Base-by-base conservation (phyloP, 2,329 filamentous ascomycete species). In the Epichloe gansuensis region DNA sequence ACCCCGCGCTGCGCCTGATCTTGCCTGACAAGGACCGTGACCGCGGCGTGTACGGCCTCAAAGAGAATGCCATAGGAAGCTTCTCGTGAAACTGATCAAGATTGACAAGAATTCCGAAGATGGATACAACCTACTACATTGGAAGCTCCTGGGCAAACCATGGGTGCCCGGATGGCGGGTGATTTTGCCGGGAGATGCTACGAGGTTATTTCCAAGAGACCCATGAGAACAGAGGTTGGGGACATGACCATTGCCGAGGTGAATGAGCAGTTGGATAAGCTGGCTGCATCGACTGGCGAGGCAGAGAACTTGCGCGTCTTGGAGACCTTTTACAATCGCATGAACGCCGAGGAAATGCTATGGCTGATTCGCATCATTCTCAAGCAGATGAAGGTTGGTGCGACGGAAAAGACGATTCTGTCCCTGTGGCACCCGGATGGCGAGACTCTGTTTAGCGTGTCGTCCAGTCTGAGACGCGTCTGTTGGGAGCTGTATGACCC, bases 351-450 rank as follows among this genome's bases (percentile, higher is more conserved):
- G 57, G 93, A 98, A 70, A 72, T 98, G 59, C 85, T 87, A 72
- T 98, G 93, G 93, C 74, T 97, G 52, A 88, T 98, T 56, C 85
- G 91, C 13, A 96, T 98, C 61, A 85, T 98, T 46, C 74, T 97
- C 31, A 87, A 87, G 56, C 87, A 83, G 60, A 82, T 84, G 79
- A 82, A 79, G 61, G 73, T 85, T 3, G 81, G 81, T 13, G 90
- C 91, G 12, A 91, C 89, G 0, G 91, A 96, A 68, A 89, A 86
- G 69, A 96, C 91, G 0, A 80, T 97, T 54, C 78, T 98, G 52
- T 80, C 91, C 61, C 69, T 88, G 28, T 91, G 86, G 86, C 87
- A 93, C 63, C 83, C 83, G 0, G 85, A 91, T 60, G 87, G 81
- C 3, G 85, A 88, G 62, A 78, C 76, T 5, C 69, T 91, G 0